Evolutionary conservation across 768 basidiomycete genomes (phyloP).

Genomic region (Infundibulicybe gibba): DNA sequence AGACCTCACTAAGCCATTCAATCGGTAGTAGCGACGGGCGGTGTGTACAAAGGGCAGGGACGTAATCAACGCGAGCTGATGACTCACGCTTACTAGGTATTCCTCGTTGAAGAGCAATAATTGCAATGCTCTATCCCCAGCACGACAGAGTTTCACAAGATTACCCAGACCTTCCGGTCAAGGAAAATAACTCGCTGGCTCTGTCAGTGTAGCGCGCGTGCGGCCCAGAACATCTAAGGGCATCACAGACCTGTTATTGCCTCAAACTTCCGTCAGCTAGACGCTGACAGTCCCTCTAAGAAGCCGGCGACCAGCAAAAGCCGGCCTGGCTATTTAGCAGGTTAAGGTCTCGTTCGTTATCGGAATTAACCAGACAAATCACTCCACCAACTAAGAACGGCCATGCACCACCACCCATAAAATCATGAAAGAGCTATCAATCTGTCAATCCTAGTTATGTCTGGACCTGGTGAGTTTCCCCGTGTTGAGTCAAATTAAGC

Average conservation of each 20-base stretch:
- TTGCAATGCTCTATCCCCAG: conserved; percentile 89
- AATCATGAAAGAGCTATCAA: too few relatives aligned
- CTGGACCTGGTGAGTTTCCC: conserved; percentile 80
- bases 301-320: conserved; percentile 74
- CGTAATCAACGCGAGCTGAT: conserved; percentile 88
- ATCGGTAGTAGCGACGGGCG: conserved; percentile 89
- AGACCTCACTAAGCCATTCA: conserved; percentile 89
- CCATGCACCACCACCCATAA: conserved; percentile 90
- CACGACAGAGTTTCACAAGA: conserved; percentile 79
- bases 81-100: conserved; percentile 87
- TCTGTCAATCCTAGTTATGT: too few relatives aligned
- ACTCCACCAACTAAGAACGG: conserved; percentile 89
- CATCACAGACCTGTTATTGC: conserved; percentile 92
- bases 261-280: conserved; percentile 83
- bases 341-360: conserved; percentile 80
- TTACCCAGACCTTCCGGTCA: conserved; percentile 47
- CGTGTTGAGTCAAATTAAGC: conserved; percentile 85
- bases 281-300: conserved; percentile 84
- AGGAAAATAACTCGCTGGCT: conserved; percentile 78
- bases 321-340: conserved; percentile 63
- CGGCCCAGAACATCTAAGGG: conserved; percentile 89
- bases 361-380: conserved; percentile 97
- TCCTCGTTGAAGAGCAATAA: conserved; percentile 92
- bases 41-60: conserved; percentile 87
- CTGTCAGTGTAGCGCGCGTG: conserved; percentile 88